Evolutionary conservation across 2,329 filamentous ascomycete genomes (phyloP).

Genomic region (Xylaria sp.): DNA sequence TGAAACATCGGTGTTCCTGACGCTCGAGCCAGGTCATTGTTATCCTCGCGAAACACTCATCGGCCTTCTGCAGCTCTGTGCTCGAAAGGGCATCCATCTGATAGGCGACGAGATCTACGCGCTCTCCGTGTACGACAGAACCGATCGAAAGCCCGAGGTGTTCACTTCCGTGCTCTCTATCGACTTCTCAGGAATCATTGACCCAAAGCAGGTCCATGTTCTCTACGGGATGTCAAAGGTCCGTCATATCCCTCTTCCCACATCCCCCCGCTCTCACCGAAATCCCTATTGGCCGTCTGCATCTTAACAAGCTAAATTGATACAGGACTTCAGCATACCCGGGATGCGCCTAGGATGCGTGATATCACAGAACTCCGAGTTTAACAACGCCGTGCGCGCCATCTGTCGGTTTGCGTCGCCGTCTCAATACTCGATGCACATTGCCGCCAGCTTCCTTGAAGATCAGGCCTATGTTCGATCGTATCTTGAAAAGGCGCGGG

Average conservation of each 20-base stretch:
- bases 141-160: conserved; percentile 29
- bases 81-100: conserved; percentile 41
- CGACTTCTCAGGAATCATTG: conserved; percentile 39
- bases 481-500: conserved; percentile 37
- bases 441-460: conserved; percentile 41
- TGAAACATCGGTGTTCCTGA: conserved; percentile 1
- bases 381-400: conserved; percentile 39
- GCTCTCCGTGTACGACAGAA: conserved; percentile 37
- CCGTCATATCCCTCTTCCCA: not conserved
- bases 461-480: conserved; percentile 35
- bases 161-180: conserved; percentile 39
- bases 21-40: conserved; percentile 36
- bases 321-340: conserved; percentile 38
- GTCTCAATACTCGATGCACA: conserved; percentile 42
- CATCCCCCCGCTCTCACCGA: no score
- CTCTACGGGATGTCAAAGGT: conserved; percentile 45
- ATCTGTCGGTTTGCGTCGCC: conserved; percentile 41
- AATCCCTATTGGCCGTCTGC: not conserved
- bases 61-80: conserved; percentile 40
- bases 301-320: conserved; percentile 2
- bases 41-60: conserved; percentile 40
- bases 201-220: conserved; percentile 39
- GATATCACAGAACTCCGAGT: conserved; percentile 39
- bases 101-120: conserved; percentile 45
- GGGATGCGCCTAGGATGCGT: conserved; percentile 43